Evolutionary conservation across 768 basidiomycete species (phyloP), one percentile per base, ranked within the genome.

Genomic region (Mycena maculata): DNA sequence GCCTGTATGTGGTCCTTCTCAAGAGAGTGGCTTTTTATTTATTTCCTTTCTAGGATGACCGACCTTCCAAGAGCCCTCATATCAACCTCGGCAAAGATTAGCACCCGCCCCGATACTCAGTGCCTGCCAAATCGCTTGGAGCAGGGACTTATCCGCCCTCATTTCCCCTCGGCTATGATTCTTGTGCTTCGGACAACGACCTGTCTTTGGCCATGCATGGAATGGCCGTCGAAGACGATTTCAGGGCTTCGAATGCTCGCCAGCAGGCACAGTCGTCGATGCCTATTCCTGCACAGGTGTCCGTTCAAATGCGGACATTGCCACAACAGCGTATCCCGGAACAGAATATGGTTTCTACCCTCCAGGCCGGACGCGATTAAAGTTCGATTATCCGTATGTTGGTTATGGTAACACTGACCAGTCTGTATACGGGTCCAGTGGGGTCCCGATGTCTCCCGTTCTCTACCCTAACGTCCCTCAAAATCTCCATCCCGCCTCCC

Each of bases 271-370:
- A 70, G 64, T 65, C 76, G 70, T 39, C 80, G 2, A 75, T 76
- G 65, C 70, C 75, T 67, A 58, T 78, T 56, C 69, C 76, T 60
- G 73, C 78, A 58, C 79, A 81, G 41, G 65, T 70, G 28, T 61
- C 72, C 23, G 71, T 71, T 56, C 84, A 81, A 61, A 73, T 79
- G 47, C 85, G 82, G 69, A 80, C 71, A 36, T 73, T 84, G 71
- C 82, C 81, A 64, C 85, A 83, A 56, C 80, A 80, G 11, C 79
- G 44, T 90, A 86, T 72, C 81, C 83, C 27, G 85, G 83, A 69
- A 76, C 84, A 23, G 91, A 92, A 47, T 92, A 88, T 75, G 80
- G 85, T 25, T 79, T 83, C 10, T 91, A 90, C 44, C 82, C 84
- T 33, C 78, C 86, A 36, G 33, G 8, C 33, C 6, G 78, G 78